phyloP scores from a whole-genome alignment of 2,329 filamentous ascomycete genomes.

The Seiridium unicorne region DNA sequence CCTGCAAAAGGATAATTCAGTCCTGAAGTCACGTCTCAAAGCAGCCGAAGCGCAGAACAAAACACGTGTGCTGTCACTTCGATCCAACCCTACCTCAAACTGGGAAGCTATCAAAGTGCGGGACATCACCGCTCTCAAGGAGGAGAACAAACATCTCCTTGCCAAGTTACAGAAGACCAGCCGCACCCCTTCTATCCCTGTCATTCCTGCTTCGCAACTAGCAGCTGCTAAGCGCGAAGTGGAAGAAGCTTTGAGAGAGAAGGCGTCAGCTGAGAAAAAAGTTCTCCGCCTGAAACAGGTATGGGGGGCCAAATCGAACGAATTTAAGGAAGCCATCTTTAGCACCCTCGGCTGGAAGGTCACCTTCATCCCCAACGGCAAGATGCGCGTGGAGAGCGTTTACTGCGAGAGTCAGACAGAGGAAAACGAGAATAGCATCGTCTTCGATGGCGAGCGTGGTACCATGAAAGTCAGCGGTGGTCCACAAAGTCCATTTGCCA shows the following conservation, averaged over 20 bases:
- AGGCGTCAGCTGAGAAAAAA: conserved; percentile 75
- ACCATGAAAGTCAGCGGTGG: conserved; percentile 98
- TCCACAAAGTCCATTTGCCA: conserved; percentile 80
- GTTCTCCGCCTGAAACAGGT: conserved; percentile 87
- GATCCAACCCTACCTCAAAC: conserved; percentile 88
- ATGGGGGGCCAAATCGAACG: conserved; percentile 84
- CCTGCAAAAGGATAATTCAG: conserved; percentile 65
- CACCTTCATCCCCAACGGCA: conserved; percentile 95
- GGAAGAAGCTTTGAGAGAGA: conserved; percentile 66
- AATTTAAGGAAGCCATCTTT: conserved; percentile 94
- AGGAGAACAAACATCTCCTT: conserved; percentile 82
- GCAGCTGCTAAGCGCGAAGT: conserved; percentile 75
- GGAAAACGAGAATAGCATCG: conserved; percentile 70
- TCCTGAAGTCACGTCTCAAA: conserved; percentile 74
- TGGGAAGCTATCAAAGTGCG: conserved; percentile 80
- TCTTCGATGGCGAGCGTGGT: conserved; percentile 90
- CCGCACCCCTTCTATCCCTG: conserved; percentile 44
- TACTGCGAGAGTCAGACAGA: conserved; percentile 71
- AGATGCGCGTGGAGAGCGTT: conserved; percentile 85
- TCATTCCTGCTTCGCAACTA: conserved; percentile 76
- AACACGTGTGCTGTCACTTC: conserved; percentile 80
- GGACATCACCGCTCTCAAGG: conserved; percentile 73
- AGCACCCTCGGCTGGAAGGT: conserved; percentile 91
- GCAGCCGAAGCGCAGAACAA: conserved; percentile 64
- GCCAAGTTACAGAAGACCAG: conserved; percentile 60